Percentiles rank a stretch among this genome's conserved stretches.
Evolutionary conservation across 163 green algal genomes (phyloP).

Genomic region (Volvox carteri): DNA sequence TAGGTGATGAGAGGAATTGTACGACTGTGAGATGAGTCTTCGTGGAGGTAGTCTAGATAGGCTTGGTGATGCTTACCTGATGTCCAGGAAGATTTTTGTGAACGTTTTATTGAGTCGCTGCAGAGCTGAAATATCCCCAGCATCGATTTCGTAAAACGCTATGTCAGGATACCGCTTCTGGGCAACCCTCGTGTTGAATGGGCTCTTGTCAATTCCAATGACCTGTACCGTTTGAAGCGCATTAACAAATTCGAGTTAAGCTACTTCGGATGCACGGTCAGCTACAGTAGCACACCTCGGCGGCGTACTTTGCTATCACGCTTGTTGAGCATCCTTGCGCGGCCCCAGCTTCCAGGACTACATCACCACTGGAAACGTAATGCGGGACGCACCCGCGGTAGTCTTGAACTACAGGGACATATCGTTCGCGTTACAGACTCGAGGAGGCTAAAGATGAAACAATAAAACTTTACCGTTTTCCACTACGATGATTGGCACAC

Average conservation of each 20-base stretch:
- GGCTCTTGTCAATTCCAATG: constrained; percentile 43
- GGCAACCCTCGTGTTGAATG: constrained; percentile 15
- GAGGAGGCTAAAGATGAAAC: not conserved
- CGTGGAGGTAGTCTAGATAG: not conserved
- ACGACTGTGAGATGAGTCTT: no score
- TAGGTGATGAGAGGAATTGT: no score
- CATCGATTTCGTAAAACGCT: constrained; percentile 27
- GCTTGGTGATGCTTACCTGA: constrained; percentile 16
- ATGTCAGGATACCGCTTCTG: constrained; percentile 1
- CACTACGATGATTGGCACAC: constrained; percentile 10
- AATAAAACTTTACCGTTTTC: constrained; percentile 30
- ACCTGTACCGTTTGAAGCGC: no score
- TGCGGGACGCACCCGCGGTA: constrained; percentile 10
- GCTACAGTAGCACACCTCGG: constrained; percentile 2
- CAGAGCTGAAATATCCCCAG: constrained; percentile 15
- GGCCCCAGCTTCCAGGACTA: constrained; percentile 23
- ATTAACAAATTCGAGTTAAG: no score
- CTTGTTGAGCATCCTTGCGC: constrained; percentile 38
- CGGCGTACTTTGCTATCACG: constrained; percentile 2
- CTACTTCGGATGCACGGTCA: no score
- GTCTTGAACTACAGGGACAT: constrained; percentile 17
- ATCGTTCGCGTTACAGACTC: not conserved
- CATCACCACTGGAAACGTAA: not conserved
- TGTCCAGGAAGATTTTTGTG: constrained; percentile 48
- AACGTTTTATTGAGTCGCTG: not conserved